Evolutionary conservation across 352 stramenopile genomes (phyloP).

Genomic region (Poterioochromonas sp.): DNA sequence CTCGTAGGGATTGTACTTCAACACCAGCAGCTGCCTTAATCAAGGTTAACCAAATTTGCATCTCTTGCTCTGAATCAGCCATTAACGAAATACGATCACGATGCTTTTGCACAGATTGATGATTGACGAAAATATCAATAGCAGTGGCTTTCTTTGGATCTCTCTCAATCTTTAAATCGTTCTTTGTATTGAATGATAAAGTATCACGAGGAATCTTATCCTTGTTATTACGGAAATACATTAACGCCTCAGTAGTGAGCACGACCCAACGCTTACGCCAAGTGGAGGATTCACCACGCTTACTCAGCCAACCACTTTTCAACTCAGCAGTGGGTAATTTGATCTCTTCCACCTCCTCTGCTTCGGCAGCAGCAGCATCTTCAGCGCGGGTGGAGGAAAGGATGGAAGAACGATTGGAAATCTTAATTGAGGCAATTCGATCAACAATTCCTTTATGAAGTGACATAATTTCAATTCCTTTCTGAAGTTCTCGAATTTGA

Average conservation of each 20-base stretch:
- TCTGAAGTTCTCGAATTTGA: slow-evolving; percentile 14
- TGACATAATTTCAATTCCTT: slow-evolving; percentile 17
- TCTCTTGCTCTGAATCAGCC: background rate
- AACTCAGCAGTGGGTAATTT: slow-evolving; percentile 10
- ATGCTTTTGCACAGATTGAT: background rate
- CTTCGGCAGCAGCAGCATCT: slow-evolving; percentile 7
- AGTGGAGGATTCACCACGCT: slow-evolving; percentile 17
- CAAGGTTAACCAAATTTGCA: slow-evolving; percentile 17
- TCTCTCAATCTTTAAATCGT: slow-evolving; percentile 4
- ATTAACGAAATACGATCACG: slow-evolving; percentile 10
- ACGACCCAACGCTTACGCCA: slow-evolving; percentile 20
- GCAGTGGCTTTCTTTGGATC: background rate
- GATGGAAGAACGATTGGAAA: slow-evolving; percentile 13
- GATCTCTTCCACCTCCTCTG: slow-evolving; percentile 8
- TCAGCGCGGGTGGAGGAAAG: slow-evolving; percentile 5
- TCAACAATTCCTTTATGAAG: slow-evolving; percentile 15
- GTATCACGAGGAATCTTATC: slow-evolving; percentile 4
- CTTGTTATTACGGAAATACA: slow-evolving; percentile 19
- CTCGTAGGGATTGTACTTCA: background rate
- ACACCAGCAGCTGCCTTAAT: slow-evolving; percentile 14
- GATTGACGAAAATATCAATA: slow-evolving; percentile 8
- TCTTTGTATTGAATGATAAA: background rate
- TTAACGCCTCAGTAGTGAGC: background rate
- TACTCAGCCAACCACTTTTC: slow-evolving; percentile 14
- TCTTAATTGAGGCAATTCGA: slow-evolving; percentile 14